These are phyloP conservation scores for Nemania diffusa DNA, from an alignment of 2,329 filamentous ascomycete genomes.

Conservation along the genomic window DNA sequence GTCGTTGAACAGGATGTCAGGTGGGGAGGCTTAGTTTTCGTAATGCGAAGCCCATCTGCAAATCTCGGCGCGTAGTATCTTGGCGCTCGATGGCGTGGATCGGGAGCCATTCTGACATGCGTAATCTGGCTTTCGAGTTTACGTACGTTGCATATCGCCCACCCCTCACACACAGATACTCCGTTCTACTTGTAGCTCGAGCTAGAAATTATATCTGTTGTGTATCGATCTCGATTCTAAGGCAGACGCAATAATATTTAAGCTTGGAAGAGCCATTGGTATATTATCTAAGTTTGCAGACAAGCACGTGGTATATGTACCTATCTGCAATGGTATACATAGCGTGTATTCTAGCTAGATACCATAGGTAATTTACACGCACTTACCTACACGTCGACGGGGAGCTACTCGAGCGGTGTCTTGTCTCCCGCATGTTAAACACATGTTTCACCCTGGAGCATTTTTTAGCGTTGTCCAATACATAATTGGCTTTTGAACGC, in stretches of 20 bases:
- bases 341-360: not conserved
- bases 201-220: not conserved
- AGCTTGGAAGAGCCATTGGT: not conserved
- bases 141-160: not conserved
- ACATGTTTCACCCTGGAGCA: not conserved
- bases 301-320: not conserved
- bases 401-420: too few relatives aligned
- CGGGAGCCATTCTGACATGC: not conserved
- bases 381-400: too few relatives aligned
- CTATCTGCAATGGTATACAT: too few relatives aligned
- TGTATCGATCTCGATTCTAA: not conserved
- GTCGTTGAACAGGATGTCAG: slow-evolving; percentile 17
- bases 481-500: not conserved
- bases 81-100: slow-evolving; percentile 6
- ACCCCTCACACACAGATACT: too few relatives aligned
- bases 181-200: not conserved
- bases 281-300: not conserved
- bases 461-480: not conserved
- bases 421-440: not conserved
- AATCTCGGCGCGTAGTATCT: not conserved
- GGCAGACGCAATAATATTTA: not conserved
- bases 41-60: not conserved
- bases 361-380: too few relatives aligned
- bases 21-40: slow-evolving; percentile 10
- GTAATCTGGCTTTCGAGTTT: not conserved